Conservation (phyloP, 352 stramenopile species). For the Aphanomyces astaci region DNA sequence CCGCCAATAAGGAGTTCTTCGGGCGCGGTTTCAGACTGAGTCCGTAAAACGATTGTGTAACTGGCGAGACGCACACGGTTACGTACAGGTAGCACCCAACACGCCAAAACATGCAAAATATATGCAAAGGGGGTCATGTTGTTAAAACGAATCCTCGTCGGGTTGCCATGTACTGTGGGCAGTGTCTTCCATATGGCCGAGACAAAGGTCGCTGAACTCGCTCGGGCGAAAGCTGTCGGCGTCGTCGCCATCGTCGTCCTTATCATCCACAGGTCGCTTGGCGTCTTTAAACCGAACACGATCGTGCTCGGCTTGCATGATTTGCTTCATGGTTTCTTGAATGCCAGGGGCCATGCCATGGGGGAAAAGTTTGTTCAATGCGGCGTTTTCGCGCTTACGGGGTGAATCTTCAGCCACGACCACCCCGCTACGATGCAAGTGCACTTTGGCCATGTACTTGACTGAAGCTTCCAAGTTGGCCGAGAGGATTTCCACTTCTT, state of each 20-base stretch:
- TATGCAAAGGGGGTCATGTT: background rate
- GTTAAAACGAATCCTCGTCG: too few relatives aligned
- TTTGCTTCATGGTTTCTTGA: conserved; percentile 5
- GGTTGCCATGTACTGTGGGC: too few relatives aligned
- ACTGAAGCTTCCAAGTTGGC: background rate
- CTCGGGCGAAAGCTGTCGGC: background rate
- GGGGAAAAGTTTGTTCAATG: background rate
- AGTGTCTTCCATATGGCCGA: background rate
- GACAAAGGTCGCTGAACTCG: background rate
- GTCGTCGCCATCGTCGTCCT: background rate
- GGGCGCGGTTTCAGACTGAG: too few relatives aligned
- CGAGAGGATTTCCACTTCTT: conserved; percentile 1
- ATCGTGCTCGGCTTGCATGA: background rate
- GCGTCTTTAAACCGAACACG: background rate
- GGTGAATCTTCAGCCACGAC: background rate
- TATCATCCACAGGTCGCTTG: background rate
- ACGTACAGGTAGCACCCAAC: background rate
- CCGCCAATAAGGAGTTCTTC: too few relatives aligned
- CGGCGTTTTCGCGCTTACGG: background rate
- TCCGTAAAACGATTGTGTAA: too few relatives aligned
- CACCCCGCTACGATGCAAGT: background rate
- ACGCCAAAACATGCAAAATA: too few relatives aligned
- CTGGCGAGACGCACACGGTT: background rate
- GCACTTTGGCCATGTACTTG: background rate
- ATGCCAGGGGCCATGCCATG: background rate